Evolutionary conservation across 176 grass and related monocot genomes (phyloP).

Genomic region (Chloris gayana): DNA sequence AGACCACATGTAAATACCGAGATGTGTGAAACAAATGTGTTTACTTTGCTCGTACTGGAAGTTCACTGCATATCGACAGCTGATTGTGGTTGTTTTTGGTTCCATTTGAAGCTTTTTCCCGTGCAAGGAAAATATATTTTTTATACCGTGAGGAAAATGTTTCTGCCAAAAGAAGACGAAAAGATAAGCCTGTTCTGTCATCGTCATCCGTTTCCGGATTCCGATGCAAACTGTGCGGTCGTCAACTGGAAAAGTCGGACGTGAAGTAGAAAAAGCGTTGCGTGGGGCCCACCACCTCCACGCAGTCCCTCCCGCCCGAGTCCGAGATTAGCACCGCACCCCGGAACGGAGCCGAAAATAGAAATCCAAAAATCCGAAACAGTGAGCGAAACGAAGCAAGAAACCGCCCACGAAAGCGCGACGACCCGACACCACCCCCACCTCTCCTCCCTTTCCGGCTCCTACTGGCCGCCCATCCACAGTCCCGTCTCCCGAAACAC

Average conservation of each 20-base stretch:
- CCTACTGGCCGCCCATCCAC: constrained; percentile 34
- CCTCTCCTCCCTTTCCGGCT: not conserved
- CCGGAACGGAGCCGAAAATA: constrained; percentile 5
- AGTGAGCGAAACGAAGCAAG: not conserved
- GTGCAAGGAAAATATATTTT: too few relatives aligned
- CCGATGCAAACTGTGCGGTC: not conserved
- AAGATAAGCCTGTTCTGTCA: not conserved
- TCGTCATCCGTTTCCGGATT: not conserved
- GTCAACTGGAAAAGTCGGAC: not conserved
- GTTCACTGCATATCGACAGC: not conserved
- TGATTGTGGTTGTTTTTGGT: not conserved
- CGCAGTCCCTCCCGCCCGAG: not conserved
- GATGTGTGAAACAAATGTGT: not conserved
- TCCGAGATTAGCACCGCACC: not conserved
- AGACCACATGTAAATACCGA: constrained; percentile 33
- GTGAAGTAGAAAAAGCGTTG: not conserved
- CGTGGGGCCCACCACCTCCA: constrained; percentile 34
- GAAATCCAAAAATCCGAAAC: constrained; percentile 26
- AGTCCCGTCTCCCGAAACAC: not conserved
- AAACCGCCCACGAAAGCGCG: constrained; percentile 27
- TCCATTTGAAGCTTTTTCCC: not conserved
- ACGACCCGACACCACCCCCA: constrained; percentile 32
- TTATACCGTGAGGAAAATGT: too few relatives aligned
- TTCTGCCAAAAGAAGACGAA: not conserved
- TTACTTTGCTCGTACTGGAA: not conserved